phyloP scores from a whole-genome alignment of 2,329 filamentous ascomycete species.

The Penicillium sp. region DNA sequence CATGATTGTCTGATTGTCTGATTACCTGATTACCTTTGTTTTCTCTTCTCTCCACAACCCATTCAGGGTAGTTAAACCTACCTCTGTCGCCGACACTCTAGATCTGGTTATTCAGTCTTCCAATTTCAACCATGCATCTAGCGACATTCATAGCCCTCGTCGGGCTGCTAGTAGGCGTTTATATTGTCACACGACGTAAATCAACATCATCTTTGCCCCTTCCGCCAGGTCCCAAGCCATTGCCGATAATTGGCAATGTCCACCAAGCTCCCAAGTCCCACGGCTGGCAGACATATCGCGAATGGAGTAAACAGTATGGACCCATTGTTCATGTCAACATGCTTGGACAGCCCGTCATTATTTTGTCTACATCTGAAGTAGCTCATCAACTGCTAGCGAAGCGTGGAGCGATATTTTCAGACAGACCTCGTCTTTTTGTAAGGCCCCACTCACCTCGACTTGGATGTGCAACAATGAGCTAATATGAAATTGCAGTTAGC shows the following conservation, averaged over 20 bases:
- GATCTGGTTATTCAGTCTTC: neutral
- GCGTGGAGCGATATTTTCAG: neutral
- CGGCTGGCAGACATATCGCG: neutral
- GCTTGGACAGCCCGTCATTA: neutral
- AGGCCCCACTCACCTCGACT: neutral
- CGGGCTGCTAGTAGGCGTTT: neutral
- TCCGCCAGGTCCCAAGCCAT: neutral
- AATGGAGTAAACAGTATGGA: neutral
- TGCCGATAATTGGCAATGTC: neutral
- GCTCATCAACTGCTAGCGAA: neutral
- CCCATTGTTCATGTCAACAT: neutral
- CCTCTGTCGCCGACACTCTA: neutral
- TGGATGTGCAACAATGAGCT: neutral
- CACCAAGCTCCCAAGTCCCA: neutral
- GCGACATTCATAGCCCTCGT: neutral
- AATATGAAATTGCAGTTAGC: conserved; percentile 4
- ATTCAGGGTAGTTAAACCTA: neutral
- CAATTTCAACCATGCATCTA: neutral
- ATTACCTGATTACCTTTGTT: neutral
- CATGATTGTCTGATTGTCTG: too few relatives aligned
- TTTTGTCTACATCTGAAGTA: neutral
- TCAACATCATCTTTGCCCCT: neutral
- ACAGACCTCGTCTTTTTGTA: neutral
- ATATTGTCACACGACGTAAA: neutral
- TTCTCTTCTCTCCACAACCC: neutral